These are phyloP conservation scores for Quercus berberidifolia DNA, from an alignment of 306 rosid genomes.

Conservation along the genomic window DNA sequence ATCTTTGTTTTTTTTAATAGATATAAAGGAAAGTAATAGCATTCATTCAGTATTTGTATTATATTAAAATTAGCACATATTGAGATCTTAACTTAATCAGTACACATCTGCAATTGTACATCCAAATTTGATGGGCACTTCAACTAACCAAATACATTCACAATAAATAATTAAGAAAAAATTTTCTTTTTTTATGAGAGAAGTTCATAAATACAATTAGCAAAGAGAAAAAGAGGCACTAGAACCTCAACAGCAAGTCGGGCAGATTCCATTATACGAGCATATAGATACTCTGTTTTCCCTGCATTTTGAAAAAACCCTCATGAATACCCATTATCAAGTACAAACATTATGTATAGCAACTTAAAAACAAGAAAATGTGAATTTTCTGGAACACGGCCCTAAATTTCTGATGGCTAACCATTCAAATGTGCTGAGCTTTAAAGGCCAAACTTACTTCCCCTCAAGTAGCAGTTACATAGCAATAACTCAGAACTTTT, in stretches of 20 bases:
- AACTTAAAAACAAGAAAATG: not conserved
- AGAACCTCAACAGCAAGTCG: conserved; percentile 77
- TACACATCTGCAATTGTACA: not conserved
- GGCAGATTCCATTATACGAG: conserved; percentile 62
- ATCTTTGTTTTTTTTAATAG: too few relatives aligned
- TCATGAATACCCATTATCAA: conserved; percentile 12
- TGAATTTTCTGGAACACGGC: not conserved
- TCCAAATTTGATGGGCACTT: not conserved
- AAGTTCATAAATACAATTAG: not conserved
- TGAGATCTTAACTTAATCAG: not conserved
- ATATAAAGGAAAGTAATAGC: too few relatives aligned
- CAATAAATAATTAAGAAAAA: not conserved
- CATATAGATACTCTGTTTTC: conserved; percentile 90
- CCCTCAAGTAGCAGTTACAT: not conserved
- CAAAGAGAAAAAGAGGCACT: not conserved
- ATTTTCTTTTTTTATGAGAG: not conserved
- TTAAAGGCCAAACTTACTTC: too few relatives aligned
- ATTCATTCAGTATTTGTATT: not conserved
- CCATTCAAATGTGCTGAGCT: too few relatives aligned
- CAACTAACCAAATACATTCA: not conserved
- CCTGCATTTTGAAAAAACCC: conserved; percentile 56
- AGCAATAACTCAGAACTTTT: not conserved
- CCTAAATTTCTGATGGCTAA: not conserved
- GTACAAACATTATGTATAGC: not conserved
- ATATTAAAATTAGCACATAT: not conserved